Conservation (phyloP, 1,139 yeast genomes). For the Arxiozyma heterogenica region DNA sequence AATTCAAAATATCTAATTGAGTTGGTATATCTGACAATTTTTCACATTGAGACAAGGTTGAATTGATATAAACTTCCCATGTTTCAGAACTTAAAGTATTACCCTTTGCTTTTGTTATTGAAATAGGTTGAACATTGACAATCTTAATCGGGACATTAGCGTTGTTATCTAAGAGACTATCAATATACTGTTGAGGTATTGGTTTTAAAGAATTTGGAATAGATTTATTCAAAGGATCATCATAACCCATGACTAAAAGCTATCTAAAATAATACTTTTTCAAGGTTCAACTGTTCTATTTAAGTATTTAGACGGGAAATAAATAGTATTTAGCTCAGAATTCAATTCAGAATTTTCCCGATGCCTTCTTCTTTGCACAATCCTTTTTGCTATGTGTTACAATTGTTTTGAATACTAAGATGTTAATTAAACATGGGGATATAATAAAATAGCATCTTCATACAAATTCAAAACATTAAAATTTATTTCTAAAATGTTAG, state of each 20-base stretch:
- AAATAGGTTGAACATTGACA: slow-evolving; percentile 15
- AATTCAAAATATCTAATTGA: slow-evolving; percentile 22
- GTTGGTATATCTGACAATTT: slow-evolving; percentile 22
- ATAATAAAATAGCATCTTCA: too few relatives aligned
- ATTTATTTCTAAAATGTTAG: too few relatives aligned
- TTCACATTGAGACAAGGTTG: slow-evolving; percentile 22
- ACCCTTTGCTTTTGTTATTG: slow-evolving; percentile 9
- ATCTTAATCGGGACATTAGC: slow-evolving; percentile 17
- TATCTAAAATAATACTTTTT: too few relatives aligned
- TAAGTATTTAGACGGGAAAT: background rate
- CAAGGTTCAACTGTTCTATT: too few relatives aligned
- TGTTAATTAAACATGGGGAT: background rate
- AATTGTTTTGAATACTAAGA: background rate
- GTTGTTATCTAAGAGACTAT: slow-evolving; percentile 8
- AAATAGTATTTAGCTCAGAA: background rate
- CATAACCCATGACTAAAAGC: background rate
- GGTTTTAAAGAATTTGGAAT: background rate
- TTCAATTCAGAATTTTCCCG: too few relatives aligned
- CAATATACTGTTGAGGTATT: slow-evolving; percentile 8
- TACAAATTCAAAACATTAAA: too few relatives aligned
- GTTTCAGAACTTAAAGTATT: slow-evolving; percentile 16
- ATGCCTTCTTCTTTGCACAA: background rate
- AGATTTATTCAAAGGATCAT: background rate
- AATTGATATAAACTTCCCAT: slow-evolving; percentile 22
- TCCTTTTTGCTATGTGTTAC: background rate